A percentile compares a stretch with the other conserved stretches of the same genome.
These are phyloP conservation scores for Aspergillus sp. DNA, from an alignment of 2,329 filamentous ascomycete genomes.

Conservation along the genomic window DNA sequence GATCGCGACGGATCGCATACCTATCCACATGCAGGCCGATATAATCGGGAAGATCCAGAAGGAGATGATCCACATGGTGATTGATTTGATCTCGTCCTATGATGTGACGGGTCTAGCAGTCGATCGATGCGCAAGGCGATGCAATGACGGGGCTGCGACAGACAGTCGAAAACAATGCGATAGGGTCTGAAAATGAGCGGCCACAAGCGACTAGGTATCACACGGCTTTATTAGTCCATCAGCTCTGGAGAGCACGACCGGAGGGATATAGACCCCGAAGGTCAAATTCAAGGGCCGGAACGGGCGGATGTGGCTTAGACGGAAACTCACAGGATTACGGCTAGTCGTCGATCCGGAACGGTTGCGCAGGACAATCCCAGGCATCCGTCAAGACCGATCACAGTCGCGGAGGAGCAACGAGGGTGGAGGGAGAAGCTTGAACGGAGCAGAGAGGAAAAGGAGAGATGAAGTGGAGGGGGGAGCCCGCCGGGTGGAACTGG, in stretches of 20 bases:
- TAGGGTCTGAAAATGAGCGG: too few species aligned
- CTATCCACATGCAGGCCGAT: slow-evolving; percentile 56
- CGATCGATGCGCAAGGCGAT: too few species aligned
- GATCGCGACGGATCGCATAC: slow-evolving; percentile 29
- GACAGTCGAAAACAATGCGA: too few species aligned
- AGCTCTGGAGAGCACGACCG: neutral
- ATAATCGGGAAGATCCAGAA: slow-evolving; percentile 58
- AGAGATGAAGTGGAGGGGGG: slow-evolving; percentile 1
- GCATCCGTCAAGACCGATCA: neutral
- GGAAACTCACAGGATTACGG: slow-evolving; percentile 4
- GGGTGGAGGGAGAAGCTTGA: neutral
- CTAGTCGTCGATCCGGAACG: neutral
- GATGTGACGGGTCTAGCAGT: neutral
- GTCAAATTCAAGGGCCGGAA: slow-evolving; percentile 6
- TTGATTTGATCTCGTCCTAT: neutral
- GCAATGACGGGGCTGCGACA: too few species aligned
- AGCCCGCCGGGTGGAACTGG: neutral
- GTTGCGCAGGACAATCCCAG: neutral
- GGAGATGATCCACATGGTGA: slow-evolving; percentile 44
- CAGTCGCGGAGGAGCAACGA: too few species aligned
- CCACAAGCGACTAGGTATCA: too few species aligned
- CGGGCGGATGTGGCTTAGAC: slow-evolving; percentile 15
- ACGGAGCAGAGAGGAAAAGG: neutral
- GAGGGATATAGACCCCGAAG: neutral
- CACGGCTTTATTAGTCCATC: neutral